A percentile compares a stretch with the other conserved stretches of the same genome.
These are phyloP conservation scores for Phytophthora nicotianae DNA, from an alignment of 352 stramenopile species.

Conservation along the genomic window DNA sequence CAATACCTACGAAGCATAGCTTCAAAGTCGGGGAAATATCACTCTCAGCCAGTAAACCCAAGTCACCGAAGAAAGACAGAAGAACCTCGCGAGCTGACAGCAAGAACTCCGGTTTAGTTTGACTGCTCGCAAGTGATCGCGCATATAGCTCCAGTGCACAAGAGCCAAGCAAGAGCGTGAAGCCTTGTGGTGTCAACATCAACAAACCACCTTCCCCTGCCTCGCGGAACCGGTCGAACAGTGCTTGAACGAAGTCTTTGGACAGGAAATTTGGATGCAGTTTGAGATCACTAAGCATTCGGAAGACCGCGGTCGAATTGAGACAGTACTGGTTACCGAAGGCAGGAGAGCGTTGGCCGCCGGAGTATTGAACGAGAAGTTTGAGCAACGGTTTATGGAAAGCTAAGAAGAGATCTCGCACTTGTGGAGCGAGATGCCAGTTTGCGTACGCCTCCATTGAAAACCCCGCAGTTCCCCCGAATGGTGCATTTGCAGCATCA, in stretches of 20 bases:
- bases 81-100: slow-evolving; percentile 72
- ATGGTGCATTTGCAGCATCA: slow-evolving; percentile 1
- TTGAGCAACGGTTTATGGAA: slow-evolving; percentile 60
- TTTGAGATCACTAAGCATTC: slow-evolving; percentile 69
- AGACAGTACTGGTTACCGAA: slow-evolving; percentile 61
- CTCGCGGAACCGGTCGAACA: slow-evolving; percentile 54
- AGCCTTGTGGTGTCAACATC: slow-evolving; percentile 47
- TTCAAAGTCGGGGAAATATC: slow-evolving; percentile 36
- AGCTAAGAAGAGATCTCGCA: slow-evolving; percentile 66
- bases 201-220: slow-evolving; percentile 37
- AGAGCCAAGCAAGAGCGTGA: slow-evolving; percentile 65
- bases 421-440: slow-evolving; percentile 58
- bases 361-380: slow-evolving; percentile 59
- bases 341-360: slow-evolving; percentile 41
- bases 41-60: slow-evolving; percentile 57
- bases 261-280: slow-evolving; percentile 62
- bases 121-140: slow-evolving; percentile 22
- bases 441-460: slow-evolving; percentile 44
- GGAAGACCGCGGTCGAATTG: slow-evolving; percentile 37
- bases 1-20: slow-evolving; percentile 70
- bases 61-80: slow-evolving; percentile 70
- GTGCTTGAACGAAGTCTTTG: slow-evolving; percentile 45
- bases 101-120: slow-evolving; percentile 28
- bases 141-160: slow-evolving; percentile 68
- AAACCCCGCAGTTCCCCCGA: slow-evolving; percentile 5